Evolutionary conservation across 495 filamentous ascomycete genomes (phyloP), one percentile per base, ranked within the genome.

Genomic region (Usnea hakonensis): DNA sequence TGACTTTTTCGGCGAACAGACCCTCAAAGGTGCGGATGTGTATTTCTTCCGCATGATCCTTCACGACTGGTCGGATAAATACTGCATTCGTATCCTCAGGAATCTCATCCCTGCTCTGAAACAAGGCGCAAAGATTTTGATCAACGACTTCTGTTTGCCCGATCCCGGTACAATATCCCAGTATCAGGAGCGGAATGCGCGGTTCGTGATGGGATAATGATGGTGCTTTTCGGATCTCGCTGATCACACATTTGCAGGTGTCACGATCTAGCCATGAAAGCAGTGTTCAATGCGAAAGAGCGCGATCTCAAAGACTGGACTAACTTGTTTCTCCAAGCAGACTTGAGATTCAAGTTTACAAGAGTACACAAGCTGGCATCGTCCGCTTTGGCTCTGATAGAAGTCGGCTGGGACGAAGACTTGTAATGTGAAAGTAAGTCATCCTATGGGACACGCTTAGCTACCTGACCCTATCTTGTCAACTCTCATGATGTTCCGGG

Each of bases 1-100:
- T 58, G 79, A 85, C 64, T 83, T 84, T 67, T 82, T 81, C 69
- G 70, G 62, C 1, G 74, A 77, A 67, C 83, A 86, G 71, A 69
- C 71, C 0, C 23, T 61, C 7, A 23, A n/a, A n/a, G 78, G 68
- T 23, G 80, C 81, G 13, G 77, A 82, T 53, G 72, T 78, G 19
- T 84, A 83, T 56, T 71, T 82, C 26, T 64, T 81, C 50, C 76
- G 79, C 33, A 65, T 69, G 37, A 73, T 82, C 35, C 65, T 84
- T 19, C 80, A 83, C 65, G 75, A 83, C 62, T 75, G 75, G 71
- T 67, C 74, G 2, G 78, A 81, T 35, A 64, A 69, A 21, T 69
- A 81, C 40, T 71, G 66, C 8, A 46, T 72, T 0, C 69, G 61
- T 37, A 77, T 81, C 30, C 61, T 83, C 11, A 66, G 63, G 33